Evolutionary conservation across 768 basidiomycete genomes (phyloP), one percentile per base, ranked within the genome.

Genomic region (Mycena floridula): DNA sequence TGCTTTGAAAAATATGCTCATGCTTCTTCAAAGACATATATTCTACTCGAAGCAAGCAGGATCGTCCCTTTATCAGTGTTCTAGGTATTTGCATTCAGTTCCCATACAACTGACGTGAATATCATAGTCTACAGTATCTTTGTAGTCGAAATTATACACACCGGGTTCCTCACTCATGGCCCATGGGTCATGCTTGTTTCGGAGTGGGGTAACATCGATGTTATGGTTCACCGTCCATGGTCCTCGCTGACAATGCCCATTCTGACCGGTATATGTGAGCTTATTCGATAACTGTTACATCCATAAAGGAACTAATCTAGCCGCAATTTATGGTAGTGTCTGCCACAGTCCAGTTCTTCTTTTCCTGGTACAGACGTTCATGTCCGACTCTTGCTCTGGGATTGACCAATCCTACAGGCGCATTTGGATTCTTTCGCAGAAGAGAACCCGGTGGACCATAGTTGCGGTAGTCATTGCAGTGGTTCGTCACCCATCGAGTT

Each of bases 271-370:
- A 40, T 45, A 8, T 15, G 44, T 45, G 36, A 41, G 36, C 27
- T n/a, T 1, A 27, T 21, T 13, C 21, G 42, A 32, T n/a, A n/a
- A 13, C 28, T 20, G 11, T 15, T 12, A 16, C 9, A 16, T 30
- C 25, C 36, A 35, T 9, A 20, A 15, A 42, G 7, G 7, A 41
- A 40, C 7, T 20, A 20, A 11, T 25, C 7, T n/a, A n/a, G n/a
- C n/a, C n/a, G 9, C 21, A 13, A 16, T 30, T 9, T 16, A 9
- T 9, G 16, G 9, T 16, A 55, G 54, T 53, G 20, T 40, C 54
- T 7, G 40, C 46, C 11, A 43, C 47, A 3, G 47, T 50, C 23
- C 54, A 55, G 39, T 6, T 23, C 12, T 42, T 42, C 22, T 42
- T 23, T 42, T 20, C 40, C 3, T 42, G 40, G 40, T 42, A 4